Base-by-base conservation (phyloP, 2,329 filamentous ascomycete species). In the Fusarium tupiense region DNA sequence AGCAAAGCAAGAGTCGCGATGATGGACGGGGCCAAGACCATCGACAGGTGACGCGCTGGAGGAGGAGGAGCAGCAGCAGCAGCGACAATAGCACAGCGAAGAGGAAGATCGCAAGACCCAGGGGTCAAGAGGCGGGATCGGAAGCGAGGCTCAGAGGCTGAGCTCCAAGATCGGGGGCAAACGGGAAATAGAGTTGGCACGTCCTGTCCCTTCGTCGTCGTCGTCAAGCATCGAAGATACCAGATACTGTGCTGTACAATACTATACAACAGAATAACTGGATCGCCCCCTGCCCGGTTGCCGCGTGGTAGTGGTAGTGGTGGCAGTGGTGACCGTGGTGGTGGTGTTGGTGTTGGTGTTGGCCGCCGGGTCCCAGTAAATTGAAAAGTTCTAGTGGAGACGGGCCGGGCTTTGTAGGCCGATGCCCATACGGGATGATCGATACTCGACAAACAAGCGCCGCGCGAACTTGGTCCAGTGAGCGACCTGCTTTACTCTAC, bases 251-350 rank as follows among this genome's bases (percentile, higher is more conserved):
- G 44, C 59, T 40, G 53, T 70, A 52, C 49, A 35, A 50, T 53
- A 61, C 65, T 35, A 59, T 38, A 52, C 57, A 33, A 26, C 35
- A 61, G 35, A 64, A 41, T 43, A 69, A 69, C 35, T 70, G 67
- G 67, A 65, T 66, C 69, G 64, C 64, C 76, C 76, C 76, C 76
- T 77, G 74, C 64, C 65, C 67, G 69, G 74, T 72, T 77, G 73
- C 71, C 74, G 67, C 67, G 71, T 77, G 74, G 75, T 67, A 73
- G 71, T 66, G 61, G 67, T 72, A 56, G 76, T 76, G 67, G 73
- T 76, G 73, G 73, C 61, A 72, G 73, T 76, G 75, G 73, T 77
- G 76, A 69, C 71, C 71, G 76, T 73, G 66, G 73, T 72, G 75
- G 75, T 74, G 60, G 67, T 70, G 67, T 69, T 35, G 33, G 33